These are phyloP conservation scores for Diversispora epigaea DNA, from an alignment of 192 early-diverging fungal species.

Conservation along the genomic window DNA sequence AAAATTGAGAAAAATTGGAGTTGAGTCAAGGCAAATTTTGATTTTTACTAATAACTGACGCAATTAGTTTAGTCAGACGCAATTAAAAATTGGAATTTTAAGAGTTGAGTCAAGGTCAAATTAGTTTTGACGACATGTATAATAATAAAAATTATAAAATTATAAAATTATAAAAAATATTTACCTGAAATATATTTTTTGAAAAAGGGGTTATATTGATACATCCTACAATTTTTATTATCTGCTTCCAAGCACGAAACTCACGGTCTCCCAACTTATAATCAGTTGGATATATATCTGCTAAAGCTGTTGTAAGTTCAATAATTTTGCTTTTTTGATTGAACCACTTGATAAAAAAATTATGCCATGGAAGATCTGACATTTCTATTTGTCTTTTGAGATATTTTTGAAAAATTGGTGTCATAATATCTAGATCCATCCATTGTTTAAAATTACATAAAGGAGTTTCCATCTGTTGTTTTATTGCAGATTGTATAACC, in stretches of 20 bases:
- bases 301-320: background rate
- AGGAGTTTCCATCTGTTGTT: too few relatives aligned
- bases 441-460: too few relatives aligned
- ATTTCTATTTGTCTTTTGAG: background rate
- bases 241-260: background rate
- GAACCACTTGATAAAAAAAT: background rate
- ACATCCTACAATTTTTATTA: background rate
- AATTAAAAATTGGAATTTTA: too few relatives aligned
- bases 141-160: background rate
- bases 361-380: background rate
- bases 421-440: background rate
- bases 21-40: too few relatives aligned
- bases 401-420: background rate
- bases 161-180: background rate
- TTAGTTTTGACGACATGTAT: too few relatives aligned
- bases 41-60: too few relatives aligned
- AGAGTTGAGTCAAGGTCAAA: too few relatives aligned
- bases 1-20: too few relatives aligned
- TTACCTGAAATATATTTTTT: constrained; percentile 4
- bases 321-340: background rate
- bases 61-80: too few relatives aligned
- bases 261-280: background rate
- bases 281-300: background rate
- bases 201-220: background rate
- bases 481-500: background rate